A percentile compares a stretch with the other conserved stretches of the same genome.
Conservation (phyloP, 352 stramenopile genomes). For the Aphanomyces cochlioides region DNA sequence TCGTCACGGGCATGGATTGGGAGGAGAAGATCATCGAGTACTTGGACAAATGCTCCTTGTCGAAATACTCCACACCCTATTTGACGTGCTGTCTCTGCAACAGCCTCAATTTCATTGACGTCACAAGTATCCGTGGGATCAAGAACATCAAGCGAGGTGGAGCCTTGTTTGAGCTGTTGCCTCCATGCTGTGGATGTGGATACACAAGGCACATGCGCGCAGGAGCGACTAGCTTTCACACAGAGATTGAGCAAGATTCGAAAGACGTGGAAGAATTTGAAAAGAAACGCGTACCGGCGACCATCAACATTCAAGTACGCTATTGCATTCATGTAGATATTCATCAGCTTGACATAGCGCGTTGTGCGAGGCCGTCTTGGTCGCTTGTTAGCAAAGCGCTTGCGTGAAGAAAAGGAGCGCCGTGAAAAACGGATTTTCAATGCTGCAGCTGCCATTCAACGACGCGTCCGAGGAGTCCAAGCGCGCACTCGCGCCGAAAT, state of each 20-base stretch:
- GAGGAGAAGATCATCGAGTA: background rate
- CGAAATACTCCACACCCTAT: constrained; percentile 49
- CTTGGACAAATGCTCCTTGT: constrained; percentile 15
- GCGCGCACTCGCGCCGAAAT: constrained; percentile 42
- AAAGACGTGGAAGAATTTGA: constrained; percentile 67
- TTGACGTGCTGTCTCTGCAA: constrained; percentile 41
- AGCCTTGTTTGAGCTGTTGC: constrained; percentile 51
- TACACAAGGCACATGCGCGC: constrained; percentile 66
- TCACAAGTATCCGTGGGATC: constrained; percentile 42
- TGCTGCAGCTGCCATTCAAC: constrained; percentile 52
- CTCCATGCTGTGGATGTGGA: constrained; percentile 56
- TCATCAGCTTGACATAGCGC: too few relatives aligned
- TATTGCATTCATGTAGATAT: too few relatives aligned
- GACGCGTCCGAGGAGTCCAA: constrained; percentile 41
- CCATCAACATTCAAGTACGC: constrained; percentile 41
- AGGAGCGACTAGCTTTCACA: constrained; percentile 70
- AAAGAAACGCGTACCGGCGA: constrained; percentile 31
- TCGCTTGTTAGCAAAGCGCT: constrained; percentile 25
- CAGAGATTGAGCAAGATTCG: constrained; percentile 65
- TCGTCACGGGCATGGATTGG: too few relatives aligned
- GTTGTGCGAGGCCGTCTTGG: constrained; percentile 63
- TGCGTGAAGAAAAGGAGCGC: constrained; percentile 34
- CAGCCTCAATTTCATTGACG: constrained; percentile 50
- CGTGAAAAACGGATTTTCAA: constrained; percentile 47
- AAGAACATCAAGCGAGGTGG: constrained; percentile 5